Evolutionary conservation across 805 yeast genomes (phyloP).

Genomic region (Myxozyma geophila): DNA sequence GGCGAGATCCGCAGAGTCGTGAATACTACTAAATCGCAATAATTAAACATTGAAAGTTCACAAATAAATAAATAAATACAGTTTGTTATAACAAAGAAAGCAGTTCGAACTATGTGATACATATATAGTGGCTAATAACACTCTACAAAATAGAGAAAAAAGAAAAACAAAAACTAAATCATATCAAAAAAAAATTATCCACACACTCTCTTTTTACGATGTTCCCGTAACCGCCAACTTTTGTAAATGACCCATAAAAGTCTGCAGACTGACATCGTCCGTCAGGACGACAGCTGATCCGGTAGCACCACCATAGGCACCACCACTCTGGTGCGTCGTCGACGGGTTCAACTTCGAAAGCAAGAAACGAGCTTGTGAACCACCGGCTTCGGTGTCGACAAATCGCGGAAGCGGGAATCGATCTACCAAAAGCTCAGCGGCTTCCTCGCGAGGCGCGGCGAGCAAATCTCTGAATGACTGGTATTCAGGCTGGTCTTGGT

Average conservation of each 20-base stretch:
- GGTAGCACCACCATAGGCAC: conserved; percentile 53
- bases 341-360: conserved; percentile 95
- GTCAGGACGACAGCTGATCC: conserved; percentile 83
- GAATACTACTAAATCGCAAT: not conserved
- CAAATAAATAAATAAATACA: not conserved
- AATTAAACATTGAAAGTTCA: not conserved
- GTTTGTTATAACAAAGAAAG: not conserved
- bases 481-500: conserved; percentile 88
- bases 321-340: conserved; percentile 69
- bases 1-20: too few species aligned
- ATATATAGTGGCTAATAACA: not conserved
- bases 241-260: conserved; percentile 92
- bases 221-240: conserved; percentile 74
- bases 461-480: conserved; percentile 83
- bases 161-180: not conserved
- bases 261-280: conserved; percentile 93
- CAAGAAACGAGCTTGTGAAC: conserved; percentile 96
- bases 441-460: conserved; percentile 89
- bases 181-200: not conserved
- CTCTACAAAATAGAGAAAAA: not conserved
- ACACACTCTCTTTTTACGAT: conserved; percentile 11
- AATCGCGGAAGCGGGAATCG: conserved; percentile 98
- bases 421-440: conserved; percentile 86
- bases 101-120: not conserved
- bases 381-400: conserved; percentile 97